phyloP scores from a whole-genome alignment of 306 rosid genomes.

The Castanopsis chinensis region DNA sequence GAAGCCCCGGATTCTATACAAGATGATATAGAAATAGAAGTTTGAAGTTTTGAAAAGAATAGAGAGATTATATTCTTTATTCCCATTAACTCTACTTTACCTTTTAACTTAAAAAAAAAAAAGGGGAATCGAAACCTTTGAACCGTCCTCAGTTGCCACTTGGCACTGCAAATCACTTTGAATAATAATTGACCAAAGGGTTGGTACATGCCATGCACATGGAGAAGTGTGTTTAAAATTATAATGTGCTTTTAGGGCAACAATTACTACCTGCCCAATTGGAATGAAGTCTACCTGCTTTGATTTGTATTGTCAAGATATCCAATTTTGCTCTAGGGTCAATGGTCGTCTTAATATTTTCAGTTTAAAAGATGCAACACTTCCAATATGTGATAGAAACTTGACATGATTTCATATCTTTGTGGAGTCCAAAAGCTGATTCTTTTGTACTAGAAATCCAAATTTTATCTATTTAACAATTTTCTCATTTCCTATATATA shows the following conservation, averaged over 20 bases:
- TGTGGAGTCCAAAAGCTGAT: neutral
- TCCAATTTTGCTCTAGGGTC: neutral
- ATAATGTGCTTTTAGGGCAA: neutral
- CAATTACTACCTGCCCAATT: neutral
- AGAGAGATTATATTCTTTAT: constrained; percentile 16
- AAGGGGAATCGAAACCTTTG: constrained; percentile 19
- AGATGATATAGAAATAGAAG: neutral
- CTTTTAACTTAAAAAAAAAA: neutral
- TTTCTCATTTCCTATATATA: too few species aligned
- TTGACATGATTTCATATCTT: neutral
- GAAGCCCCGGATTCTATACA: too few species aligned
- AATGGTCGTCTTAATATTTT: neutral
- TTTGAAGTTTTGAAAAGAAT: neutral
- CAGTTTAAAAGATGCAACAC: neutral
- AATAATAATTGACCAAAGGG: constrained; percentile 31
- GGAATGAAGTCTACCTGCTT: neutral
- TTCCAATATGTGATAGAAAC: neutral
- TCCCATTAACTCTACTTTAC: constrained; percentile 21
- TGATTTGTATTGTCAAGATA: neutral
- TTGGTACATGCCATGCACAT: constrained; percentile 15
- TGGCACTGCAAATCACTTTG: constrained; percentile 18
- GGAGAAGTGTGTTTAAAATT: neutral
- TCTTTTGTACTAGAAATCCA: neutral
- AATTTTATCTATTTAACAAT: neutral
- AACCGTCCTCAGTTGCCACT: neutral